Evolutionary conservation across 148 eudicot genomes (phyloP).

Genomic region (Salicornia ramosissima): DNA sequence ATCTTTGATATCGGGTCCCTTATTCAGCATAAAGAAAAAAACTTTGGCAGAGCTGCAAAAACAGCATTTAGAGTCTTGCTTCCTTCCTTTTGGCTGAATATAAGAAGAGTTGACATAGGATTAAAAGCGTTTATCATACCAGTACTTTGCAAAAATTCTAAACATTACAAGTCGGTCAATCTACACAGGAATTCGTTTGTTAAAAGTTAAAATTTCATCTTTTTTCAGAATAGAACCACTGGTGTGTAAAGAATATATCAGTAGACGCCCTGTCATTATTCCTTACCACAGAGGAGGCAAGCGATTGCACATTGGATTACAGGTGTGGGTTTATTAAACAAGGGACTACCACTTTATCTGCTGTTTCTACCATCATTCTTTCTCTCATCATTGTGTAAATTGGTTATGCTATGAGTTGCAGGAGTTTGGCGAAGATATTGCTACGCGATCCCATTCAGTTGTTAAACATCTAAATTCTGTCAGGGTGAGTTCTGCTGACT

Average conservation of each 20-base stretch:
- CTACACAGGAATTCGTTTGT: background rate
- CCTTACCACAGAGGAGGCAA: constrained; percentile 98
- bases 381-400: constrained; percentile 7
- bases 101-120: no score
- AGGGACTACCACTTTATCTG: background rate
- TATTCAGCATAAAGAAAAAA: no score
- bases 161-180: background rate
- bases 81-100: no score
- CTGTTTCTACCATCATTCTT: background rate
- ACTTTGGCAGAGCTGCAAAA: no score
- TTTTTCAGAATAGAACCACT: constrained; percentile 82
- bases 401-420: constrained; percentile 34
- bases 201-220: constrained; percentile 8
- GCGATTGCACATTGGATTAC: constrained; percentile 79
- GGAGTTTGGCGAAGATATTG: constrained; percentile 81
- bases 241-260: constrained; percentile 67
- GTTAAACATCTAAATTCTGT: constrained; percentile 44
- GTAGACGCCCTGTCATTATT: constrained; percentile 76
- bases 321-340: constrained; percentile 39
- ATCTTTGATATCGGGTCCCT: no score
- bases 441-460: constrained; percentile 55
- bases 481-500: constrained; percentile 44
- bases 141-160: background rate
- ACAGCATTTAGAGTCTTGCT: no score
- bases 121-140: no score